phyloP scores from a whole-genome alignment of 345 rosid genomes.

The Boechera divaricarpa region DNA sequence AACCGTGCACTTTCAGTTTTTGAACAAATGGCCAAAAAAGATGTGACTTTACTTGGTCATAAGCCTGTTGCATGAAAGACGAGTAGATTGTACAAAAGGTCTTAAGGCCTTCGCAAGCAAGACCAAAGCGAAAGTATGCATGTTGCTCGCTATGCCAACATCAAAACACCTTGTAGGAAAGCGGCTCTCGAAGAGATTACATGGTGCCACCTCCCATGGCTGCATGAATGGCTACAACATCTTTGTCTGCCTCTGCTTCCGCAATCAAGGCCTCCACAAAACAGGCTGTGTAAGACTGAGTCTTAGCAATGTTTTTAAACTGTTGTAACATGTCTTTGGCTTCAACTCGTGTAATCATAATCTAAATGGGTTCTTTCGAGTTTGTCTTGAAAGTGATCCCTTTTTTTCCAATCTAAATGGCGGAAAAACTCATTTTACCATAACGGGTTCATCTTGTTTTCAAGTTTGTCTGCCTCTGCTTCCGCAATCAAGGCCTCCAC shows the following conservation, averaged over 20 bases:
- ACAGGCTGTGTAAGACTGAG: background rate
- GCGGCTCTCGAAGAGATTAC: background rate
- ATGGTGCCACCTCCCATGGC: background rate
- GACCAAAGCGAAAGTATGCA: background rate
- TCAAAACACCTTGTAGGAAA: slow-evolving; percentile 1
- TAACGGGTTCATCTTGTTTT: too few relatives aligned
- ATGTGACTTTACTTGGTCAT: background rate
- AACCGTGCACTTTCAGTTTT: background rate
- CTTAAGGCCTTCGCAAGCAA: slow-evolving; percentile 1
- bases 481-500: too few relatives aligned
- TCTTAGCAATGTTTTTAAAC: background rate
- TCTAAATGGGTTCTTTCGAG: too few relatives aligned
- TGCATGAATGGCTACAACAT: background rate
- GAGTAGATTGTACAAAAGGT: slow-evolving; percentile 1
- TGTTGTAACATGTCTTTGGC: background rate
- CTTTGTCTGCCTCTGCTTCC: background rate
- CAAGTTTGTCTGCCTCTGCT: too few relatives aligned
- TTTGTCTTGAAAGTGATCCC: too few relatives aligned
- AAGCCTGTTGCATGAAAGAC: background rate
- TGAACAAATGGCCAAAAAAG: background rate
- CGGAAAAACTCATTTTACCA: too few relatives aligned
- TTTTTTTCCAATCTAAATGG: too few relatives aligned
- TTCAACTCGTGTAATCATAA: too few relatives aligned
- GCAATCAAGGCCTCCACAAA: slow-evolving; percentile 3
- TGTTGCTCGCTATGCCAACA: slow-evolving; percentile 3